Conservation (phyloP, 106 monocot species). For the Dendrobium huoshanense region DNA sequence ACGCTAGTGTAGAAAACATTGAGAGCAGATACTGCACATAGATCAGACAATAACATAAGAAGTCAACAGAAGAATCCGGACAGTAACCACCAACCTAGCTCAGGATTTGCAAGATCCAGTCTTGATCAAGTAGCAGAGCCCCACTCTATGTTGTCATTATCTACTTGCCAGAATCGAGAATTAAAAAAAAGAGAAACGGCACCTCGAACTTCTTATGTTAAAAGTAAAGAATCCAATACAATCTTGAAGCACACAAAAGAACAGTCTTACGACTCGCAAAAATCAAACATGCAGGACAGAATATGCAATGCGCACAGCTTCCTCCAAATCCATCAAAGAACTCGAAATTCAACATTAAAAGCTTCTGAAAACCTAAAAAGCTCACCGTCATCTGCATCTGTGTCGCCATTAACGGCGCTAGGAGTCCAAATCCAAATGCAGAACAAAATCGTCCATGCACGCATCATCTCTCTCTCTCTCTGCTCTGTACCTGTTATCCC, state of each 20-base stretch:
- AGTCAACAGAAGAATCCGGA: background rate
- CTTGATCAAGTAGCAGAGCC: background rate
- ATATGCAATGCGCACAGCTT: background rate
- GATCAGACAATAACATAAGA: slow-evolving; percentile 4
- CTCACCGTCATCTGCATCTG: slow-evolving; percentile 28
- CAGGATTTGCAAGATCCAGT: background rate
- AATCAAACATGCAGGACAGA: background rate
- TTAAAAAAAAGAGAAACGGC: background rate
- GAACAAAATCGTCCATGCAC: slow-evolving; percentile 10
- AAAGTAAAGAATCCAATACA: background rate
- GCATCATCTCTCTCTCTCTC: slow-evolving; percentile 6
- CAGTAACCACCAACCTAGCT: background rate
- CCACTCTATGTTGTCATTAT: background rate
- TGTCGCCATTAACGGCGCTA: slow-evolving; percentile 16
- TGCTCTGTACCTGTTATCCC: background rate
- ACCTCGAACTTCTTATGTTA: background rate
- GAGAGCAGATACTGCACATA: slow-evolving; percentile 39
- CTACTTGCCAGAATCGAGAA: background rate
- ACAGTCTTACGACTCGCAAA: background rate
- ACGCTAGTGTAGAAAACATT: slow-evolving; percentile 29
- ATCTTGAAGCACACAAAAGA: background rate
- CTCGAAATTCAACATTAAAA: background rate
- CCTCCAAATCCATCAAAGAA: background rate
- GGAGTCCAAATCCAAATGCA: slow-evolving; percentile 18
- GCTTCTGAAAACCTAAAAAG: background rate